Evolutionary conservation across 2,329 filamentous ascomycete genomes (phyloP).

Genomic region (Fusarium newnesense): DNA sequence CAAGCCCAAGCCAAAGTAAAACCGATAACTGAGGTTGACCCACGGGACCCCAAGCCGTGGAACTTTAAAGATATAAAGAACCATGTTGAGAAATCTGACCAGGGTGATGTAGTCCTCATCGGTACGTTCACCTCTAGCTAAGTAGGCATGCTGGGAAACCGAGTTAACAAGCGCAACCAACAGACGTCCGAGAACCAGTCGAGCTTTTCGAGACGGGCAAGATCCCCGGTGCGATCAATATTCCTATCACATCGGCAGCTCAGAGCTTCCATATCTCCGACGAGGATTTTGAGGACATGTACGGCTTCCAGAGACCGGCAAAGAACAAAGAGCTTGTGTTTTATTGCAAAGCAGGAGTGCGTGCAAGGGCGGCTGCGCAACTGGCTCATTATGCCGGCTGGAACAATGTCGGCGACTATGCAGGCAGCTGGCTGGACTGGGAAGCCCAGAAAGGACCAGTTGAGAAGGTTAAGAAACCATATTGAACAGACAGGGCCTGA

Average conservation of each 20-base stretch:
- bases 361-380: constrained; percentile 79
- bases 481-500: not conserved
- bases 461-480: constrained; percentile 40
- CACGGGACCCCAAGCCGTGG: constrained; percentile 54
- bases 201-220: constrained; percentile 73
- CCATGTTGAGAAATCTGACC: constrained; percentile 43
- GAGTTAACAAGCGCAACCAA: not conserved
- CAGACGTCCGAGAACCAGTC: constrained; percentile 77
- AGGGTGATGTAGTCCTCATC: constrained; percentile 55
- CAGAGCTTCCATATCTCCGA: constrained; percentile 81
- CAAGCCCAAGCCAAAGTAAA: not conserved
- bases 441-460: constrained; percentile 72
- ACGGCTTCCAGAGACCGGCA: constrained; percentile 77
- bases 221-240: constrained; percentile 85
- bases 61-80: constrained; percentile 60
- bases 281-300: constrained; percentile 85
- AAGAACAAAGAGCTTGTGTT: constrained; percentile 75
- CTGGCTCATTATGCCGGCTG: constrained; percentile 84
- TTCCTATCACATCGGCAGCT: constrained; percentile 80
- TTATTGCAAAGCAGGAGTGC: constrained; percentile 92
- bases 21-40: not conserved
- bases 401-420: constrained; percentile 75
- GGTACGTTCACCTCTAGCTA: constrained; percentile 49
- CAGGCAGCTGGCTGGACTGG: constrained; percentile 88
- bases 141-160: not conserved